phyloP scores from a whole-genome alignment of 2,329 filamentous ascomycete genomes.

The Fusarium chaquense region DNA sequence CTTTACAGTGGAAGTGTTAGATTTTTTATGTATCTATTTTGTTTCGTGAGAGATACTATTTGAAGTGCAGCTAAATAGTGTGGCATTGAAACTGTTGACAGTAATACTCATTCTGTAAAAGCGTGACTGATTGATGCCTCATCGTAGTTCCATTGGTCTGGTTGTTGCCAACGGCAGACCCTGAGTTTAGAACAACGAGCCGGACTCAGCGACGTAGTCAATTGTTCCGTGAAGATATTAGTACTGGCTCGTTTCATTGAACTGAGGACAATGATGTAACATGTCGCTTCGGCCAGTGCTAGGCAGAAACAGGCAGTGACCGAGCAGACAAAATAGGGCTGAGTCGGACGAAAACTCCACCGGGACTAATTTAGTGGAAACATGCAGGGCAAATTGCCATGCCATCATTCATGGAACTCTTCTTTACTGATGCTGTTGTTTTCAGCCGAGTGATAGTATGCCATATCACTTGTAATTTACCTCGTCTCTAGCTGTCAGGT shows the following conservation, averaged over 20 bases:
- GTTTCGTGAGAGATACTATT: background rate
- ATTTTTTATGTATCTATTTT: constrained; percentile 2
- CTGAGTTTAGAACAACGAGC: accelerated
- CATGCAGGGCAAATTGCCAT: background rate
- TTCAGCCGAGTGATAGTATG: background rate
- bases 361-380: background rate
- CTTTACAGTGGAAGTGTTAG: background rate
- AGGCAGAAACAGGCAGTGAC: background rate
- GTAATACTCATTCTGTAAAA: background rate
- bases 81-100: background rate
- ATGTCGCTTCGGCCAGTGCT: background rate
- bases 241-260: background rate
- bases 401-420: background rate
- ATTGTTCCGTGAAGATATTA: background rate
- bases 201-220: background rate
- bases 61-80: background rate
- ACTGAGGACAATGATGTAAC: background rate
- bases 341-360: background rate
- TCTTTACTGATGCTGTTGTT: background rate
- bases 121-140: background rate
- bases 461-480: too few species aligned
- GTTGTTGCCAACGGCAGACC: accelerated
- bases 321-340: background rate
- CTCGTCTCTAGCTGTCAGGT: background rate
- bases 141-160: background rate